phyloP scores from a whole-genome alignment of 2,329 filamentous ascomycete genomes.

The Epichloe typhina region DNA sequence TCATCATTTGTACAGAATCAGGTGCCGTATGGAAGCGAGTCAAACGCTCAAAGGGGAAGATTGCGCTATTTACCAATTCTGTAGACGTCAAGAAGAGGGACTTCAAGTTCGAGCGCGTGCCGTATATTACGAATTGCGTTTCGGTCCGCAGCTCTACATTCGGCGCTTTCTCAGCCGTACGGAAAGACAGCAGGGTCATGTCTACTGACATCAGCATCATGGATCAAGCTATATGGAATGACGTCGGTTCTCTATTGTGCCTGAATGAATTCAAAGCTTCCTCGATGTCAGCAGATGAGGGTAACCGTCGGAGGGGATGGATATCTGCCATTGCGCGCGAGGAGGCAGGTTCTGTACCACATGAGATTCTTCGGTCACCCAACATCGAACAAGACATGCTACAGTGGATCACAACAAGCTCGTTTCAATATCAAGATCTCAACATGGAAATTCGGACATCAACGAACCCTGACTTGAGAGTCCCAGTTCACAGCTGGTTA shows the following conservation, averaged over 20 bases:
- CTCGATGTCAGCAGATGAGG: constrained; percentile 16
- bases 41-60: constrained; percentile 69
- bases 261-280: constrained; percentile 45
- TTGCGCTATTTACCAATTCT: constrained; percentile 33
- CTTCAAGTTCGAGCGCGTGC: constrained; percentile 88
- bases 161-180: constrained; percentile 78
- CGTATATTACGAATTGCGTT: constrained; percentile 73
- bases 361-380: constrained; percentile 45
- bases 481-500: constrained; percentile 77
- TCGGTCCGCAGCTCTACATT: constrained; percentile 79
- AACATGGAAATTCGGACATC: constrained; percentile 40
- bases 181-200: constrained; percentile 73
- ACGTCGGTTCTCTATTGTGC: constrained; percentile 56
- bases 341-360: constrained; percentile 35
- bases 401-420: constrained; percentile 31
- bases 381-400: constrained; percentile 52
- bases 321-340: constrained; percentile 22
- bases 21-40: constrained; percentile 88
- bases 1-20: constrained; percentile 85
- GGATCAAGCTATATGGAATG: constrained; percentile 57
- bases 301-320: constrained; percentile 28
- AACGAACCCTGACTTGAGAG: constrained; percentile 50
- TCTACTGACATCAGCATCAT: constrained; percentile 55
- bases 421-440: constrained; percentile 25
- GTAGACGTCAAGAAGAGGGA: constrained; percentile 60